A percentile compares a stretch with the other conserved stretches of the same genome.
Conservation (phyloP, 2,329 filamentous ascomycete genomes). For the Penicillium rolfsii region DNA sequence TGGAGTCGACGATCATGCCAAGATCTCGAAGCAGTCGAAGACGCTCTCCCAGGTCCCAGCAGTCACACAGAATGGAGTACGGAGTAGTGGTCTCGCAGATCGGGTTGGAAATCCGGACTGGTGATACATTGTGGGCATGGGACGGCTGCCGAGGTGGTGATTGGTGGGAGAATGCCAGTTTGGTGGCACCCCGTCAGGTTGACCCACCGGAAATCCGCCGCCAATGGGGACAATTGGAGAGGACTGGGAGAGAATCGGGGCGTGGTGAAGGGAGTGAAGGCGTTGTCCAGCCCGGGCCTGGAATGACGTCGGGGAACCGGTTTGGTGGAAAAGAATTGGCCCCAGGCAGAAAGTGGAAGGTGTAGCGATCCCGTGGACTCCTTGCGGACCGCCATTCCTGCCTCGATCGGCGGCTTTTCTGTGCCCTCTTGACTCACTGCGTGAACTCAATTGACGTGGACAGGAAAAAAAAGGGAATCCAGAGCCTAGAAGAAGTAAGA, state of each 20-base stretch:
- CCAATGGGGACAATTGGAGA: constrained; percentile 22
- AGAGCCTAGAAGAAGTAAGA: background rate
- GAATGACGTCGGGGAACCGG: constrained; percentile 28
- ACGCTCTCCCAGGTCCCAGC: too few species aligned
- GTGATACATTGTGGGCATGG: background rate
- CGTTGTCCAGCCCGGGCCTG: background rate
- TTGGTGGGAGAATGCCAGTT: constrained; percentile 35
- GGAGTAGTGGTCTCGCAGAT: background rate
- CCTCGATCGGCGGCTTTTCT: constrained; percentile 8
- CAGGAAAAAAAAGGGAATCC: background rate
- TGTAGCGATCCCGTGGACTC: constrained; percentile 22
- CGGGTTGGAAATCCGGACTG: constrained; percentile 28
- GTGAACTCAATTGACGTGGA: background rate
- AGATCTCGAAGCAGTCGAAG: background rate
- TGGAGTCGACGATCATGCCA: constrained; percentile 16
- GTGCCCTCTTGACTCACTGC: background rate
- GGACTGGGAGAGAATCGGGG: too few species aligned
- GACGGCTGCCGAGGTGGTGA: constrained; percentile 29
- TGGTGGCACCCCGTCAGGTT: constrained; percentile 27
- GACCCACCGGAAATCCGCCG: constrained; percentile 30
- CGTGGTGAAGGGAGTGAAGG: too few species aligned
- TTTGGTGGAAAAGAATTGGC: background rate
- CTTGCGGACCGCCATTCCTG: constrained; percentile 15
- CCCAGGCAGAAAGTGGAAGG: constrained; percentile 18
- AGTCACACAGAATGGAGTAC: background rate